phyloP scores from a whole-genome alignment of 139 green algal species.

The Chlamydomonas eustigma region DNA sequence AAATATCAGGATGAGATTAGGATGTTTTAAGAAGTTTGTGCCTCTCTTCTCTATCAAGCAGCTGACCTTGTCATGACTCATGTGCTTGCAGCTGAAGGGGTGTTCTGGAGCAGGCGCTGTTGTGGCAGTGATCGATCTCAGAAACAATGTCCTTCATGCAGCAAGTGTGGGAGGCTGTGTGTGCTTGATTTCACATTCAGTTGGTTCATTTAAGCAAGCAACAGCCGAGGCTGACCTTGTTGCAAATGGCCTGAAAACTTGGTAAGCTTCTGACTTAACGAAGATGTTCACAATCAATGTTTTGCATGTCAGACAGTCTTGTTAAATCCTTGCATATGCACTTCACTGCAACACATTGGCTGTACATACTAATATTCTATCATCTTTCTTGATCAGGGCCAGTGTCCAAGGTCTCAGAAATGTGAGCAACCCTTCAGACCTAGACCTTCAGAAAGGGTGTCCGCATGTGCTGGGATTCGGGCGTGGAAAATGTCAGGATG shows the following conservation, averaged over 20 bases:
- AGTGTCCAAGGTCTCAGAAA: background rate
- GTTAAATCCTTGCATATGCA: background rate
- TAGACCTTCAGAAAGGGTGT: background rate
- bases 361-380: background rate
- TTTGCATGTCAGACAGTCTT: too few species aligned
- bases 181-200: background rate
- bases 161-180: background rate
- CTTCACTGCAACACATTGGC: background rate
- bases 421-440: background rate
- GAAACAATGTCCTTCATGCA: background rate
- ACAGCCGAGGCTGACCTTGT: background rate
- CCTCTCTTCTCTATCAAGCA: too few species aligned
- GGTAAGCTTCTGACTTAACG: background rate
- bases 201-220: background rate
- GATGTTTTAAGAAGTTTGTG: too few species aligned
- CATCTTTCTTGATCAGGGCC: background rate
- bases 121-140: background rate
- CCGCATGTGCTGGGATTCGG: background rate
- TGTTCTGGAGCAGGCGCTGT: background rate
- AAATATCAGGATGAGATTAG: too few species aligned
- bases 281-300: background rate
- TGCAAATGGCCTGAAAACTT: background rate
- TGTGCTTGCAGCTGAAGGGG: constrained; percentile 6
- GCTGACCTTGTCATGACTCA: too few species aligned
- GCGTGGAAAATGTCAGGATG: background rate